phyloP scores from a whole-genome alignment of 495 filamentous ascomycete genomes.

The Penicillium ochrochloron region DNA sequence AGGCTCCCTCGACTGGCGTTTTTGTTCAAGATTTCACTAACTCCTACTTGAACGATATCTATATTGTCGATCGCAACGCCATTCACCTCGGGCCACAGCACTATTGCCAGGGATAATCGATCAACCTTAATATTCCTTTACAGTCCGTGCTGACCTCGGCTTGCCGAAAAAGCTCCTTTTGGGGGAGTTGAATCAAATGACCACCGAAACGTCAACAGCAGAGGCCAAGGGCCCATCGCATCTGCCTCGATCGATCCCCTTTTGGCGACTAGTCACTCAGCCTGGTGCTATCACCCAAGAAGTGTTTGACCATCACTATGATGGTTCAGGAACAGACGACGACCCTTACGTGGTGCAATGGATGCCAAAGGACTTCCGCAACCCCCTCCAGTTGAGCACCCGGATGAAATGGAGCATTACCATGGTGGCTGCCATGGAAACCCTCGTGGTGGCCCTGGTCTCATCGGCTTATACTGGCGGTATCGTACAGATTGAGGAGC shows the following conservation, averaged over 20 bases:
- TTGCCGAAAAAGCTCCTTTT: slow-evolving; percentile 2
- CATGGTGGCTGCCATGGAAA: slow-evolving; percentile 63
- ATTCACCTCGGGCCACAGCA: not conserved
- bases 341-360: slow-evolving; percentile 73
- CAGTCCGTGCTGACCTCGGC: slow-evolving; percentile 1
- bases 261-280: slow-evolving; percentile 45
- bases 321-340: slow-evolving; percentile 67
- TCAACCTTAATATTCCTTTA: not conserved
- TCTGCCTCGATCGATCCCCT: slow-evolving; percentile 30
- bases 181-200: slow-evolving; percentile 4
- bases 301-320: slow-evolving; percentile 59
- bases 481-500: slow-evolving; percentile 55
- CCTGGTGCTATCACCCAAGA: slow-evolving; percentile 53
- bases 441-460: slow-evolving; percentile 70
- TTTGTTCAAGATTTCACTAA: not conserved
- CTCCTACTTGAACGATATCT: not conserved
- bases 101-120: not conserved
- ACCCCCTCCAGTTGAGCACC: slow-evolving; percentile 62
- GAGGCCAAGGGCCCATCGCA: slow-evolving; percentile 15
- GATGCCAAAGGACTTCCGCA: slow-evolving; percentile 66
- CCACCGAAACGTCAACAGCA: slow-evolving; percentile 18
- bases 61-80: not conserved
- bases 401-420: slow-evolving; percentile 70
- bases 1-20: not conserved
- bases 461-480: slow-evolving; percentile 75